Evolutionary conservation across 179 eudicot genomes (phyloP).

Genomic region (Silene noctiflora): DNA sequence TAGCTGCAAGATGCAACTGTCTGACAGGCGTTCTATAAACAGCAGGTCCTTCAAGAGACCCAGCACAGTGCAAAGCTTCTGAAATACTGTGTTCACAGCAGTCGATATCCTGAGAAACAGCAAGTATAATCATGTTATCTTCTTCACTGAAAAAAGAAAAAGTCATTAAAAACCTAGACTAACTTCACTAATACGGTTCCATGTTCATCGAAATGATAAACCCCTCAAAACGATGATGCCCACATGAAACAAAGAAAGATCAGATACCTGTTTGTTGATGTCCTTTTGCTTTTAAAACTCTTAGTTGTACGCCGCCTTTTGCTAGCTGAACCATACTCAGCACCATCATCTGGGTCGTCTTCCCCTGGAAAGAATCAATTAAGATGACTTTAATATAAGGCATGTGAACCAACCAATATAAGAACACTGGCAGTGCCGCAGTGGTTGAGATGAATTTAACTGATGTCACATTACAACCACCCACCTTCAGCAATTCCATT

Average conservation of each 20-base stretch:
- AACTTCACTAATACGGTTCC: neutral
- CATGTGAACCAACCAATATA: neutral
- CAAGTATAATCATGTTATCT: slow-evolving; percentile 21
- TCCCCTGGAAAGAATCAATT: slow-evolving; percentile 45
- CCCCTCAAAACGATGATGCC: slow-evolving; percentile 3
- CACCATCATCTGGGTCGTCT: slow-evolving; percentile 64
- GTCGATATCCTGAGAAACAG: slow-evolving; percentile 57
- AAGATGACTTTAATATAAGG: neutral
- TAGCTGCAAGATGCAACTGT: slow-evolving; percentile 93
- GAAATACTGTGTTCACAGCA: slow-evolving; percentile 63
- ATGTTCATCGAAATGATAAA: slow-evolving; percentile 5
- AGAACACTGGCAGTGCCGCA: neutral
- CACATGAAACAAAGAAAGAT: slow-evolving; percentile 7
- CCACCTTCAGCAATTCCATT: slow-evolving; percentile 71
- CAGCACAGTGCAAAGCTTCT: slow-evolving; percentile 86
- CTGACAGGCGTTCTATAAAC: slow-evolving; percentile 80
- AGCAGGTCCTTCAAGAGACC: slow-evolving; percentile 72
- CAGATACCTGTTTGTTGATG: slow-evolving; percentile 55
- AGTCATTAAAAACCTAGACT: neutral
- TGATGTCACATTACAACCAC: slow-evolving; percentile 14
- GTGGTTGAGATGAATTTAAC: neutral
- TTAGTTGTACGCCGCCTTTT: slow-evolving; percentile 71
- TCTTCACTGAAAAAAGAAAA: neutral
- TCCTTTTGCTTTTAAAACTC: slow-evolving; percentile 62
- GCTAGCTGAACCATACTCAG: slow-evolving; percentile 76